Conservation (phyloP, 495 filamentous ascomycete genomes). For the Clohesyomyces aquaticus region DNA sequence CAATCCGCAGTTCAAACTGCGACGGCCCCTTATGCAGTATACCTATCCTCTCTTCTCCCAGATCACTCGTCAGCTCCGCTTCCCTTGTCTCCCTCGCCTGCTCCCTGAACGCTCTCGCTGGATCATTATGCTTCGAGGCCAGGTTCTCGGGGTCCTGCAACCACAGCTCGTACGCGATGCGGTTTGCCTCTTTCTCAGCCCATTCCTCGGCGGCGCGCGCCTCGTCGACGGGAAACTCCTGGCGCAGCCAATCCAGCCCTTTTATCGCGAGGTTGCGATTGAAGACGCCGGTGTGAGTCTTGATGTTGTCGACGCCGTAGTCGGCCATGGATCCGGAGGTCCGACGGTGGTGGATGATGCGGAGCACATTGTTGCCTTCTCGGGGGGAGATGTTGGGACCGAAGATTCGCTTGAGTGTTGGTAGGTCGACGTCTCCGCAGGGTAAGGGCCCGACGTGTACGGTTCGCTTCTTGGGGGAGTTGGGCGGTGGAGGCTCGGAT, state of each 20-base stretch:
- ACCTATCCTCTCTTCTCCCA: slow-evolving; percentile 44
- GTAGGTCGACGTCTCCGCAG: slow-evolving; percentile 38
- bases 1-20: slow-evolving; percentile 30
- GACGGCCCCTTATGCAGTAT: slow-evolving; percentile 44
- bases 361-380: slow-evolving; percentile 67
- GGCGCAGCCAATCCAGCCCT: slow-evolving; percentile 71
- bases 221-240: slow-evolving; percentile 73
- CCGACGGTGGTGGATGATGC: slow-evolving; percentile 72
- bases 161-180: slow-evolving; percentile 37
- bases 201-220: slow-evolving; percentile 64
- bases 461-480: slow-evolving; percentile 17
- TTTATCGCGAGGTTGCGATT: slow-evolving; percentile 44
- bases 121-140: slow-evolving; percentile 50
- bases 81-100: slow-evolving; percentile 24
- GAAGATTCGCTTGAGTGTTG: slow-evolving; percentile 63
- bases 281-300: slow-evolving; percentile 35
- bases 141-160: slow-evolving; percentile 48
- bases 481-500: not conserved
- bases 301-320: slow-evolving; percentile 46
- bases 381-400: slow-evolving; percentile 53
- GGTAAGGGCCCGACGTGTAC: slow-evolving; percentile 35
- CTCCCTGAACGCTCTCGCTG: slow-evolving; percentile 17
- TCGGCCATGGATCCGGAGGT: slow-evolving; percentile 73
- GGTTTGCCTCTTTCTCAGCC: slow-evolving; percentile 59
- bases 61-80: slow-evolving; percentile 48